Percentiles rank a stretch among this genome's conserved stretches.
phyloP scores from a whole-genome alignment of 139 green algal genomes.

The Mesotaenium endlicherianum region DNA sequence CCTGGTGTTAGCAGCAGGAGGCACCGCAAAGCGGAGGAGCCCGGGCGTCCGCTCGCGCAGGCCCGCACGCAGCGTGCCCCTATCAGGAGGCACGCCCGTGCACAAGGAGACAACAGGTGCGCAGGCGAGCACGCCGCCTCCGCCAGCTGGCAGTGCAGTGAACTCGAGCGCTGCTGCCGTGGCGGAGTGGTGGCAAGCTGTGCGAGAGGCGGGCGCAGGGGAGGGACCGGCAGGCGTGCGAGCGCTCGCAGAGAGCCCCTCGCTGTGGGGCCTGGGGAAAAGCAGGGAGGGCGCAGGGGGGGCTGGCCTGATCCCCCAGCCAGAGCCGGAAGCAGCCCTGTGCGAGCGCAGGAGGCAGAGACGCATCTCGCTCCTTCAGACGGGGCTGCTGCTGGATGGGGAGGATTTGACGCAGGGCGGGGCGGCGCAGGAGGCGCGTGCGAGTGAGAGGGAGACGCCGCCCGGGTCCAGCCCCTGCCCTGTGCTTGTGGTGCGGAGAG shows the following conservation, averaged over 20 bases:
- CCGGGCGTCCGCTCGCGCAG: too few relatives aligned
- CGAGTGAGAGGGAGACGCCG: background rate
- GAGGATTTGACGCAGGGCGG: background rate
- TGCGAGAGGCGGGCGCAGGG: background rate
- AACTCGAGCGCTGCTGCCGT: too few relatives aligned
- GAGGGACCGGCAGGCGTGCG: background rate
- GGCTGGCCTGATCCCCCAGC: too few relatives aligned
- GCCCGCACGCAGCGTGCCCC: too few relatives aligned
- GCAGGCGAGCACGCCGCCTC: too few relatives aligned
- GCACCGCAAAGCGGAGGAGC: background rate
- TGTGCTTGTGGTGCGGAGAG: too few relatives aligned
- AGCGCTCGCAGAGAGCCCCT: background rate
- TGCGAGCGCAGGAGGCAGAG: background rate
- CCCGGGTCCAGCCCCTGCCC: too few relatives aligned
- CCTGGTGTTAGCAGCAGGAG: background rate
- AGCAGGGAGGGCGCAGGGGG: too few relatives aligned
- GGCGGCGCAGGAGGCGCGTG: background rate
- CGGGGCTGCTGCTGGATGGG: too few relatives aligned
- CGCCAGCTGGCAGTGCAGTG: too few relatives aligned
- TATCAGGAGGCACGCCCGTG: too few relatives aligned
- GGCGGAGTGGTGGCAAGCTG: background rate
- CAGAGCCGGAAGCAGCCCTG: background rate
- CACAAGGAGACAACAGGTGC: too few relatives aligned
- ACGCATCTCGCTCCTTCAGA: background rate
- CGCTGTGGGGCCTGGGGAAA: background rate